A percentile compares a stretch with the other conserved stretches of the same genome.
Evolutionary conservation across 225 moss, liverwort and hornwort species (phyloP).

Genomic region (Sphagnum contortum): DNA sequence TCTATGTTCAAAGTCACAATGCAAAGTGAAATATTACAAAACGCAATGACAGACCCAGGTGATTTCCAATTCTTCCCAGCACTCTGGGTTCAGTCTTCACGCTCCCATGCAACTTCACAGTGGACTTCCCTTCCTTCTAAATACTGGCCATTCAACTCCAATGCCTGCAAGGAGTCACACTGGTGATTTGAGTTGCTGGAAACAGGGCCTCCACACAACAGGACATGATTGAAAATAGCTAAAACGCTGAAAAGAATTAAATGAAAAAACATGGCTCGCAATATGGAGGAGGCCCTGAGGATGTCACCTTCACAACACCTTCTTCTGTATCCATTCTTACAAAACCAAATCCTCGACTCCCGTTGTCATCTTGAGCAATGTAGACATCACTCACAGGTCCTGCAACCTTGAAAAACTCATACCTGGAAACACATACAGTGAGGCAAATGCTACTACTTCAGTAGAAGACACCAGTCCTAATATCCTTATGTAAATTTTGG

Average conservation of each 20-base stretch:
- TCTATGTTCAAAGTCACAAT: too few relatives aligned
- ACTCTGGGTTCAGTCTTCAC: conserved; percentile 42
- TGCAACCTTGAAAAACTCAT: conserved; percentile 55
- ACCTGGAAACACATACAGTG: conserved; percentile 14
- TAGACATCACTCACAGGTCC: conserved; percentile 50
- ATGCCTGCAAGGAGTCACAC: conserved; percentile 22
- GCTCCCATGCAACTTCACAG: conserved; percentile 69
- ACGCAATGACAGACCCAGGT: too few relatives aligned
- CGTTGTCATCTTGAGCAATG: conserved; percentile 57
- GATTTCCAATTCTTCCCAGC: conserved; percentile 29
- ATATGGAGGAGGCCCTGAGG: too few relatives aligned
- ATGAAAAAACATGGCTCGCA: too few relatives aligned
- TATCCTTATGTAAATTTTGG: too few relatives aligned
- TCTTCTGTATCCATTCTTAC: conserved; percentile 55
- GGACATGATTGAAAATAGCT: too few relatives aligned
- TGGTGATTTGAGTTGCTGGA: too few relatives aligned
- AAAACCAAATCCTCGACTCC: conserved; percentile 73
- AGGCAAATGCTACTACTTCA: too few relatives aligned
- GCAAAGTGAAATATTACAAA: too few relatives aligned
- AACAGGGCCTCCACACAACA: too few relatives aligned
- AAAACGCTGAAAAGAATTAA: too few relatives aligned
- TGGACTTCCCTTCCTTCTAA: conserved; percentile 65
- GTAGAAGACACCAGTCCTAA: neutral
- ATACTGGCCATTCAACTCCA: conserved; percentile 41
- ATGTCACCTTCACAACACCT: neutral